Evolutionary conservation across 441 rosid genomes (phyloP).

Genomic region (Adansonia rubrostipa): DNA sequence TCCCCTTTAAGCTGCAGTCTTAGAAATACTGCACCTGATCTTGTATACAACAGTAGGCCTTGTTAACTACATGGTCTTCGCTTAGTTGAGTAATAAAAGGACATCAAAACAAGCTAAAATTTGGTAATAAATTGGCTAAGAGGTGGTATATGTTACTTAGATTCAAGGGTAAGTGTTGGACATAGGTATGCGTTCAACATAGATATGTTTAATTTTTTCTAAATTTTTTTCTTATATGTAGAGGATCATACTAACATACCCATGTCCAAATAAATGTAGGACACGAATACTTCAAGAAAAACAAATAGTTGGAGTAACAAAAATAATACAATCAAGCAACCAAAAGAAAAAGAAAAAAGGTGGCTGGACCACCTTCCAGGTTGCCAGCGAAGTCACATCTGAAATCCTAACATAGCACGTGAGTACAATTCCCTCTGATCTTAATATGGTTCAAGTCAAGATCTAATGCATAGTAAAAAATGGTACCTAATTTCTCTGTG

Average conservation of each 20-base stretch:
- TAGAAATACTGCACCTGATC: conserved; percentile 8
- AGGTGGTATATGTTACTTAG: neutral
- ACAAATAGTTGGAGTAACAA: neutral
- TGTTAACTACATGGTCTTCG: neutral
- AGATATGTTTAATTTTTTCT: neutral
- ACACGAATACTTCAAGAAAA: neutral
- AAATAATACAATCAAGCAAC: neutral
- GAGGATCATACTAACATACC: neutral
- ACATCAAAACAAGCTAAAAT: neutral
- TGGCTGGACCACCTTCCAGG: conserved; percentile 10
- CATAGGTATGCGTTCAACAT: neutral
- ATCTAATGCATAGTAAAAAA: neutral
- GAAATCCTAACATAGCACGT: conserved; percentile 12
- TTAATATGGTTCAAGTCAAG: conserved; percentile 2
- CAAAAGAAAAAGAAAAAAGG: neutral
- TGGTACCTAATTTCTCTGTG: neutral
- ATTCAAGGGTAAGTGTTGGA: neutral
- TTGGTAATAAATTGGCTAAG: conserved; percentile 2
- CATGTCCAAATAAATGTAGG: neutral
- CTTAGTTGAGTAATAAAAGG: conserved; percentile 10
- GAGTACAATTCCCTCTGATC: neutral
- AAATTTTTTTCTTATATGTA: neutral
- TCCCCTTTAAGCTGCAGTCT: conserved; percentile 13
- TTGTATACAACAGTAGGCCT: neutral
- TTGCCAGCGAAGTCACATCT: conserved; percentile 16